Base-by-base conservation (phyloP, 1,284 basidiomycete genomes). In the Cystobasidium sp. region DNA sequence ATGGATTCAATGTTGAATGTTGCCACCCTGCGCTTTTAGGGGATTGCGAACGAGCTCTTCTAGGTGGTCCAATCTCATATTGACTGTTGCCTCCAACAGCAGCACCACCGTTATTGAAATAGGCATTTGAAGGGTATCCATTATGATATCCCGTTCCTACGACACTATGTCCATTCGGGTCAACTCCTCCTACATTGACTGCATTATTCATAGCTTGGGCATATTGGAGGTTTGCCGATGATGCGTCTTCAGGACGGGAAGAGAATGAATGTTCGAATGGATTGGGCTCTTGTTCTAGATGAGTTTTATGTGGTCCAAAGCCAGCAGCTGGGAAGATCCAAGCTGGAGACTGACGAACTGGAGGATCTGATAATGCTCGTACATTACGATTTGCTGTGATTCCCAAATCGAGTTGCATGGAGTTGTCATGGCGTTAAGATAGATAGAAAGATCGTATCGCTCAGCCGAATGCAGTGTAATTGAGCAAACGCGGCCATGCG, bases 251-350 rank as follows among this genome's bases (percentile, higher is more conserved):
- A 80, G 78, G 87, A 86, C 79, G 85, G 83, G 49, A 82, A 83
- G 88, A 88, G 83, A 97, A 98, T 66, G 92, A 95, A 83, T 94
- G 91, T 81, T 98, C 95, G 81, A 97, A 98, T 0, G 95, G 95
- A 81, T 98, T 98, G 16, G 92, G 93, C 82, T 98, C 95, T 75
- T 93, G 88, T 46, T 81, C 79, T 59, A 83, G 80, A 59, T 80
- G 70, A 20, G 62, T 73, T 14, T 43, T 51, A 4, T 52, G 62
- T 24, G 51, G 51, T 4, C 58, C 61, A 37, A 43, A 49, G 3
- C 49, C 69, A 16, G 49, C 55, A 12, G 53, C 37, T 58, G 66
- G 66, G 24, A 68, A 56, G 20, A 66, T 59, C 70, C 70, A 73
- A 31, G 61, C 52, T 46, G 70, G 70, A 4, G 70, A 62, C 8